Conservation (phyloP, 73 alveolate species). For the Uronychia setigera region DNA sequence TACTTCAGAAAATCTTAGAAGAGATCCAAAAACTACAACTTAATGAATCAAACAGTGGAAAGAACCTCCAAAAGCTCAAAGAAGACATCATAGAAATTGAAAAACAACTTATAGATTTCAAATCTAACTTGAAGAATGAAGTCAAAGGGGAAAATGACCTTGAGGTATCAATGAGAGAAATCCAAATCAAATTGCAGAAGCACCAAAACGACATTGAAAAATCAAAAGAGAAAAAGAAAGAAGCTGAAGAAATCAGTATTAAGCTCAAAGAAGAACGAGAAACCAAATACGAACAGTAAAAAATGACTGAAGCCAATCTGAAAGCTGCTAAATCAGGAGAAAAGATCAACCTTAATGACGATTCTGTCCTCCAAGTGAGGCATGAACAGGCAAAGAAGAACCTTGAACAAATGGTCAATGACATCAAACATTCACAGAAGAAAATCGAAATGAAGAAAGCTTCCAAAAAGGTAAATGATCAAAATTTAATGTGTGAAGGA, state of each 20-base stretch:
- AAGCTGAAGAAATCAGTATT: neutral
- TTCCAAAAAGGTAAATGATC: too few relatives aligned
- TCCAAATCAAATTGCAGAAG: neutral
- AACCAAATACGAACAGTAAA: neutral
- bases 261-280: slow-evolving; percentile 9
- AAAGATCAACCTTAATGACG: neutral
- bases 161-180: neutral
- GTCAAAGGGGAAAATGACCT: neutral
- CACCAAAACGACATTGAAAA: neutral
- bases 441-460: neutral
- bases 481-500: neutral
- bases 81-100: neutral
- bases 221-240: neutral
- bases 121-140: neutral
- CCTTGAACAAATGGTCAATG: neutral
- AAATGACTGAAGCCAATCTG: slow-evolving; percentile 2
- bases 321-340: slow-evolving; percentile 1
- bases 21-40: too few relatives aligned
- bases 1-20: too few relatives aligned
- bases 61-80: neutral
- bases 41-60: neutral
- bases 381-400: neutral
- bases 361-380: neutral
- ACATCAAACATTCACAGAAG: neutral
- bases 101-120: neutral